Base-by-base conservation (phyloP, 2,329 filamentous ascomycete species). In the Orbilia oligospora region DNA sequence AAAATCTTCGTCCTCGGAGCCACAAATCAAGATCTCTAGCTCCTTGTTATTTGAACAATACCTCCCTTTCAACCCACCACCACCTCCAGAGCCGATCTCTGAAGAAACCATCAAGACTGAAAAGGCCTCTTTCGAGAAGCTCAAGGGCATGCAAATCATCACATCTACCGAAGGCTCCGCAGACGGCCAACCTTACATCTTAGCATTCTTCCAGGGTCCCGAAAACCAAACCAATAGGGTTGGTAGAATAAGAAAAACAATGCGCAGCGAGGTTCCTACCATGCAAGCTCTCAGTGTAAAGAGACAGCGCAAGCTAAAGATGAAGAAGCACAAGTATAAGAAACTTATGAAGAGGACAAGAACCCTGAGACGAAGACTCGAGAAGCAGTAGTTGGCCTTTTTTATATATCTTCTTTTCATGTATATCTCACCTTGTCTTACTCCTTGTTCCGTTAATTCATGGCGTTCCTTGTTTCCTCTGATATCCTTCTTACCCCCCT, bases 321-420 rank as follows among this genome's bases (percentile, higher is more conserved):
- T 99, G 94, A 99, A 99, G 92, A 99, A 98, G 90, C 95, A 98
- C 89, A 99, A 99, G 91, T 97, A 97, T 86, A 98, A 97, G 94
- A 99, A 99, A 90, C 88, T 98, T 82, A 94, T 97, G 92, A 93
- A 92, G 88, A 89, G 90, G 85, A 97, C 95, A 83, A 90, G 95
- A 84, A 95, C 93, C 84, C 85, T 94, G 87, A 91, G 95, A 84
- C 90, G 94, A 84, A 97, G 94, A 87, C 87, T 96, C 83, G 68
- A 79, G 61, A 79, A 79, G 76, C 69, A 79, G 69, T 73, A 58
- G 41, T 33, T 30, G 48, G 16, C 2, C 36, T 65, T 36, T 58
- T 41, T 33, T 46, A 2, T 16, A 49, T 63, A 22, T 20, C 38
- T 41, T 12, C 12, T 10, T 51, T 48, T 36, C 30, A 33, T 46